phyloP scores from a whole-genome alignment of 257 asterid species.

The Nicotiana tomentosiformis region DNA sequence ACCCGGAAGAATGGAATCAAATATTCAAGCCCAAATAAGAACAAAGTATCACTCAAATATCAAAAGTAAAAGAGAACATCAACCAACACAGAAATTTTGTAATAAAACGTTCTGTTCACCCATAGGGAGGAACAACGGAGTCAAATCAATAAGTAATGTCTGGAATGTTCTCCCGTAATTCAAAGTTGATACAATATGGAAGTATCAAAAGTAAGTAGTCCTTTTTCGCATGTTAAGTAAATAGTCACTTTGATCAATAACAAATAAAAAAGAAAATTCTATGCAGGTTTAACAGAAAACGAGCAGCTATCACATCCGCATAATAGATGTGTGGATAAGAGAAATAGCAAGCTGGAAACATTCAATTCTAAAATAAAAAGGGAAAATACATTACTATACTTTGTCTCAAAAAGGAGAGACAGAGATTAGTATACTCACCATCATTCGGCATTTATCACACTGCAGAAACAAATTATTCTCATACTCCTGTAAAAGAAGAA shows the following conservation, averaged over 20 bases:
- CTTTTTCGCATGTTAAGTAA: not conserved
- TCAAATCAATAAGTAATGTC: not conserved
- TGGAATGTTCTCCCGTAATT: not conserved
- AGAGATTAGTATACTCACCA: slow-evolving; percentile 50
- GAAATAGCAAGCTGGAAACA: not conserved
- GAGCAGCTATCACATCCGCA: not conserved
- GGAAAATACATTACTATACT: not conserved
- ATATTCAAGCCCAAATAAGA: not conserved
- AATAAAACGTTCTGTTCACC: not conserved
- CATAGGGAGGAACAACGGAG: not conserved
- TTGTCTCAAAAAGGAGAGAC: slow-evolving; percentile 8
- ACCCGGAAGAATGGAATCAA: not conserved
- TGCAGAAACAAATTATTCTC: slow-evolving; percentile 95
- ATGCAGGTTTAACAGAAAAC: not conserved
- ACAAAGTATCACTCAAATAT: not conserved
- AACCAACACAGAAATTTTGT: slow-evolving; percentile 16
- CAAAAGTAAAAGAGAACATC: not conserved
- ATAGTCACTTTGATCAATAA: not conserved
- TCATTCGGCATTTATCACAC: slow-evolving; percentile 99
- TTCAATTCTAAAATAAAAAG: not conserved
- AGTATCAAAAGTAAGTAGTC: not conserved
- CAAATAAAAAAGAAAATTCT: not conserved
- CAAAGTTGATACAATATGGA: not conserved
- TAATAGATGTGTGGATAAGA: not conserved
- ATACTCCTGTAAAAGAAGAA: slow-evolving; percentile 69